phyloP scores from a whole-genome alignment of 108 stramenopile species.

The Pseudonitzschia multistriata region DNA sequence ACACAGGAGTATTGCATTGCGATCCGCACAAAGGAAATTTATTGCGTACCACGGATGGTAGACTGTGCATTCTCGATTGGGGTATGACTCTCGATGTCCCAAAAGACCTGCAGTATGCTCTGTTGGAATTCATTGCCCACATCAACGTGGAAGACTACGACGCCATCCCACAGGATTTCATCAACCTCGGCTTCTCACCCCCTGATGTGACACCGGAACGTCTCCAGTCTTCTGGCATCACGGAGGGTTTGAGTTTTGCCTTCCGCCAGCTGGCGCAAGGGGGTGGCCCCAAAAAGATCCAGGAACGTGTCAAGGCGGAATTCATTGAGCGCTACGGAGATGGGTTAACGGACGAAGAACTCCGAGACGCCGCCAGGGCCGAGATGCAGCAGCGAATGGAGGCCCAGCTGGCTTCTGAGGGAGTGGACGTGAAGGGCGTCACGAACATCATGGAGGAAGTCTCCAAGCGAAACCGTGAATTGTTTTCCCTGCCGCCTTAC shows the following conservation, averaged over 20 bases:
- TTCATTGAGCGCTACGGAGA: slow-evolving; percentile 70
- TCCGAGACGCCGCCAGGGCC: slow-evolving; percentile 52
- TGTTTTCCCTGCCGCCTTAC: slow-evolving; percentile 75
- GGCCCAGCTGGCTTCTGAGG: slow-evolving; percentile 63
- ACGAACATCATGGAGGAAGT: slow-evolving; percentile 82
- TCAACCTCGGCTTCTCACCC: slow-evolving; percentile 73
- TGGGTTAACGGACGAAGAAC: slow-evolving; percentile 55
- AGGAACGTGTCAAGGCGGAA: slow-evolving; percentile 74
- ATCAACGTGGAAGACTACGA: slow-evolving; percentile 87
- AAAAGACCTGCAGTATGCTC: slow-evolving; percentile 73
- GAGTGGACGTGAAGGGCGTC: slow-evolving; percentile 77
- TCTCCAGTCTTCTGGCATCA: slow-evolving; percentile 59
- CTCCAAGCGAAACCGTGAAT: slow-evolving; percentile 69
- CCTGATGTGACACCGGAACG: slow-evolving; percentile 59
- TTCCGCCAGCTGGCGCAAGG: slow-evolving; percentile 69
- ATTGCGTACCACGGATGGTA: slow-evolving; percentile 78
- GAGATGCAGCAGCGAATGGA: slow-evolving; percentile 79
- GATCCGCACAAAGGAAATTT: slow-evolving; percentile 64
- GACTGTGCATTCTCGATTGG: slow-evolving; percentile 85
- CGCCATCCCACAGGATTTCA: slow-evolving; percentile 79
- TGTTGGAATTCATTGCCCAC: slow-evolving; percentile 89
- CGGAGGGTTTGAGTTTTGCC: slow-evolving; percentile 72
- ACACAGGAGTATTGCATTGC: slow-evolving; percentile 76
- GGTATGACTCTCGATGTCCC: slow-evolving; percentile 84
- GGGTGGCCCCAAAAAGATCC: slow-evolving; percentile 78